phyloP scores from a whole-genome alignment of 139 green algal species.

The Volvox reticuliferus region DNA sequence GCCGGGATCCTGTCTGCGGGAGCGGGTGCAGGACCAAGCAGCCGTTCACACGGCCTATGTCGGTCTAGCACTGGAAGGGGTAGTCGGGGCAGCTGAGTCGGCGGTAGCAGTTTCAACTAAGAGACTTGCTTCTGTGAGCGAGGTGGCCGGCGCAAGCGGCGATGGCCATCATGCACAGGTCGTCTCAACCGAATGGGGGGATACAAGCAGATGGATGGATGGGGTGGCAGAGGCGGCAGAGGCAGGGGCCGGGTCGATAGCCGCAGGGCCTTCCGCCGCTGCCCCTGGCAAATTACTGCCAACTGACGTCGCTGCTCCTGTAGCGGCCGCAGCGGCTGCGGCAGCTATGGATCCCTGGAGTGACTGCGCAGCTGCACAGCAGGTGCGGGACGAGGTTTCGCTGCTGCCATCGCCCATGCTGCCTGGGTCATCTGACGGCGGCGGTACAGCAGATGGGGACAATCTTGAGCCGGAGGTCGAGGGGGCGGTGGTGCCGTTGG shows the following conservation, averaged over 20 bases:
- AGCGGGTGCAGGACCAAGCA: neutral
- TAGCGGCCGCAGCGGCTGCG: neutral
- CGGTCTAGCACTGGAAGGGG: neutral
- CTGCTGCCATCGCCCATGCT: slow-evolving; percentile 11
- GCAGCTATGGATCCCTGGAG: neutral
- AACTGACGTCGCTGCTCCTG: neutral
- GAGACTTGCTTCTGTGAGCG: neutral
- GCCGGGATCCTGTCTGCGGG: neutral
- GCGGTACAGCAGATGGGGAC: neutral
- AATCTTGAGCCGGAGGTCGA: neutral
- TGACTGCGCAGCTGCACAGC: neutral
- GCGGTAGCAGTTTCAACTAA: neutral
- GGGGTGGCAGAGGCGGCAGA: neutral
- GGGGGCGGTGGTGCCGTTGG: neutral
- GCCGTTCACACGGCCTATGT: neutral
- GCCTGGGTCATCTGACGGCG: neutral
- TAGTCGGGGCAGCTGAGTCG: neutral
- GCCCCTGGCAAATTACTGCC: neutral
- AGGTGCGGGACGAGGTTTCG: neutral
- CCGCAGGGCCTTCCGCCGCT: neutral
- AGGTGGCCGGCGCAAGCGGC: neutral
- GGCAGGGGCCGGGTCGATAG: neutral
- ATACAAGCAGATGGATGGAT: neutral
- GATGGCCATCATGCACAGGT: neutral
- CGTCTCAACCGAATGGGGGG: neutral